Evolutionary conservation across 495 filamentous ascomycete species (phyloP), one percentile per base, ranked within the genome.

Genomic region (Sabuloglossum arenarium): DNA sequence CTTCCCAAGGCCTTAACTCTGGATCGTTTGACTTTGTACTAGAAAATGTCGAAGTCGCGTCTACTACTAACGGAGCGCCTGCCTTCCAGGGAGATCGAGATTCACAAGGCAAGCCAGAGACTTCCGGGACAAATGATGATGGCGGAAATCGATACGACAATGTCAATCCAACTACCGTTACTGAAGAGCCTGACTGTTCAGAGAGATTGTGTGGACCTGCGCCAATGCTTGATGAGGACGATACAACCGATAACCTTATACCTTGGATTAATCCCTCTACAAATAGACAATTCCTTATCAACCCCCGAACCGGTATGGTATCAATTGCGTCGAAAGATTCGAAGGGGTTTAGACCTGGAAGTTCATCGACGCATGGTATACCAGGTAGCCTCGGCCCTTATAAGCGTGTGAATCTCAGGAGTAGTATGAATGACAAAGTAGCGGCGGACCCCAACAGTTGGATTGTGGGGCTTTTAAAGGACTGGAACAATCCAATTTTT

Each of bases 401-500:
- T 16, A 49, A 49, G 21, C 45, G 45, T 16, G 21, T 49, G 45
- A 49, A 49, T 5, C 45, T 28, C 21, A 25, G 21, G 25, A 49
- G 21, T n/a, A 24, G n/a, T 1, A 4, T n/a, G 23, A 28, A 49
- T 10, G 25, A 16, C 6, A 4, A 25, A 10, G 45, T 49, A 6
- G 45, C 9, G 14, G 45, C 21, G 8, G 21, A 28, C 14, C 21
- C 45, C 23, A 49, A 25, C 8, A 49, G 8, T 50, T 56, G 54
- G 54, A 30, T 56, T 19, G 34, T 19, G 12, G 24, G 39, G 6
- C 19, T 58, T 11, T 54, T 58, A 23, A 32, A 19, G 29, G 43
- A 52, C 14, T 85, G 82, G 81, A 62, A 78, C 28, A 85, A 84
- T 58, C 79, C 82, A 4, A 67, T 75, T 8, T 86, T 85, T 64